These are phyloP conservation scores for Mortierella sp. DNA, from an alignment of 371 early-diverging fungal genomes.

Conservation along the genomic window DNA sequence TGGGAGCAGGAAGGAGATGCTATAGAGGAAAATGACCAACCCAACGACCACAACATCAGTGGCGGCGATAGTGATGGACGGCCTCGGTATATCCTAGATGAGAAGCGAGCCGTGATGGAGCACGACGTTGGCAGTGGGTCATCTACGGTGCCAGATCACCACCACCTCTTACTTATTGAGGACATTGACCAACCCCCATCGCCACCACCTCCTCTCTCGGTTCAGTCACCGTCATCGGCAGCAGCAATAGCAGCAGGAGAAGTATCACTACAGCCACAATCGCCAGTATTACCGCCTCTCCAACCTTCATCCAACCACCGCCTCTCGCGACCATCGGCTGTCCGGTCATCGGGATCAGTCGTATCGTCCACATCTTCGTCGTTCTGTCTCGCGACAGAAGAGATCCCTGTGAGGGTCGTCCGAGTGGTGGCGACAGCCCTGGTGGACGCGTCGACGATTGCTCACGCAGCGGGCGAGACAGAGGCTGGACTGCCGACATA, in stretches of 20 bases:
- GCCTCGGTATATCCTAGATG: slow-evolving; percentile 12
- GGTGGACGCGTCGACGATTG: slow-evolving; percentile 54
- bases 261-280: neutral
- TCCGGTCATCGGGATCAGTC: neutral
- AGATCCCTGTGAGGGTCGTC: slow-evolving; percentile 50
- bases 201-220: neutral
- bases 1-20: slow-evolving; percentile 19
- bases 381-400: slow-evolving; percentile 45
- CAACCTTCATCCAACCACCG: neutral
- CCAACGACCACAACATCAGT: neutral
- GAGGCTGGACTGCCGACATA: slow-evolving; percentile 55
- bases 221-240: neutral
- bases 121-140: slow-evolving; percentile 18
- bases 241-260: neutral
- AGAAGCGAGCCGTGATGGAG: slow-evolving; percentile 26
- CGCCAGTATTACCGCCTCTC: neutral
- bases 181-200: slow-evolving; percentile 6
- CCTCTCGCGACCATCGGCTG: neutral
- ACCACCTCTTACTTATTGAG: slow-evolving; percentile 5
- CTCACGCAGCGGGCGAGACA: slow-evolving; percentile 48
- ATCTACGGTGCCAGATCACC: slow-evolving; percentile 7
- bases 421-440: slow-evolving; percentile 48
- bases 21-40: neutral
- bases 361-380: slow-evolving; percentile 9
- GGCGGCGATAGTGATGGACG: neutral